Evolutionary conservation across 768 basidiomycete species (phyloP).

Genomic region (Austroboletus eburneus): DNA sequence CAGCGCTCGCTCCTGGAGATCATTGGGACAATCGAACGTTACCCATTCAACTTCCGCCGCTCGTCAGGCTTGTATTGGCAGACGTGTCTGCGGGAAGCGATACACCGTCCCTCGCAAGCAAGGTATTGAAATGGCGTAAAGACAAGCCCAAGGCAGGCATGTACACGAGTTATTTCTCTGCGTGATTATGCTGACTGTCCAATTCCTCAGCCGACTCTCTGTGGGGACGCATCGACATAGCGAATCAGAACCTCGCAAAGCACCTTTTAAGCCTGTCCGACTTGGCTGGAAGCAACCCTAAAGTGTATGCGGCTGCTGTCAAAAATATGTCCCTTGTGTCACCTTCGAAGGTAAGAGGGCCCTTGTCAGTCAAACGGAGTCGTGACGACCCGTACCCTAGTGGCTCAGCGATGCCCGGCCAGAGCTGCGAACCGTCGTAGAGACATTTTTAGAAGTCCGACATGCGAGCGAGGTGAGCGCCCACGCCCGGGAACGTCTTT

Average conservation of each 20-base stretch:
- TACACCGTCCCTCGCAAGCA: conserved; percentile 89
- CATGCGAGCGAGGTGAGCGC: conserved; percentile 55
- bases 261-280: conserved; percentile 50
- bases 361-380: background rate
- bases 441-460: conserved; percentile 57
- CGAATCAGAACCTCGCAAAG: conserved; percentile 57
- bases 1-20: conserved; percentile 54
- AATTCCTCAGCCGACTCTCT: conserved; percentile 48
- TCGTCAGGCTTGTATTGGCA: conserved; percentile 81
- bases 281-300: conserved; percentile 43
- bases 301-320: conserved; percentile 51
- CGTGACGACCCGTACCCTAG: conserved; percentile 28
- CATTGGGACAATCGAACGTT: conserved; percentile 69
- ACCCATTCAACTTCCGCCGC: conserved; percentile 79
- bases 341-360: conserved; percentile 43
- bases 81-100: conserved; percentile 97
- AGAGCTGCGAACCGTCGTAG: conserved; percentile 35
- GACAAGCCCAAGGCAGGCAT: conserved; percentile 56
- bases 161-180: background rate
- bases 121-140: conserved; percentile 87
- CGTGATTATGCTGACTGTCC: conserved; percentile 1
- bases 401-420: conserved; percentile 34
- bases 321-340: conserved; percentile 61
- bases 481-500: too few species aligned
- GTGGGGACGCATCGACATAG: conserved; percentile 60